Evolutionary conservation across 2,329 filamentous ascomycete genomes (phyloP), one percentile per base, ranked within the genome.

Genomic region (Lizonia empirigonia): DNA sequence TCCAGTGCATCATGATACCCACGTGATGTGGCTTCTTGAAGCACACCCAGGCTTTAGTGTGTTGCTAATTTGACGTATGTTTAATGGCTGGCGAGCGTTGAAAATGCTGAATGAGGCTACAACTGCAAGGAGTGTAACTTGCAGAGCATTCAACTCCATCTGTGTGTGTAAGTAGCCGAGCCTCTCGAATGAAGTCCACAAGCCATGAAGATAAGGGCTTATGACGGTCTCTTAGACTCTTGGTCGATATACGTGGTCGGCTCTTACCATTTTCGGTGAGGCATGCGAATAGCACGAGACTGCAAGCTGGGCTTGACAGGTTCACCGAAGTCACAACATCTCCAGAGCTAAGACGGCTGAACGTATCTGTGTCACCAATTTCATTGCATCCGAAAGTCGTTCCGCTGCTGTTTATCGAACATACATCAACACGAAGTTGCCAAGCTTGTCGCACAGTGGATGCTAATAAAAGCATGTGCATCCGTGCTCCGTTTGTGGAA

Each of bases 381-480:
- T 7, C 35, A 20, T 33, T 46, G 29, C 16, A 7, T 40, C 7
- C 12, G 19, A 39, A 9, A 26, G n/a, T n/a, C 19, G 18, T n/a
- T 10, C 27, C 9, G 33, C 29, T 50, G 39, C 33, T 18, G 33
- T 41, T n/a, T n/a, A n/a, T n/a, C n/a, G 32, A 37, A 16, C 12
- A 12, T 45, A n/a, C 24, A 22, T 9, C 9, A 20, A 36, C 5
- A 22, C 7, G 22, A 19, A 22, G 10, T 6, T 16, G 26, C 23
- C 8, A 23, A 47, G 38, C 38, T 15, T 20, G 26, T 30, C 24
- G 24, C 29, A 30, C 30, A 36, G 41, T 40, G 32, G 35, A 46
- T 44, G 44, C 48, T 51, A 27, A 47, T 35, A 40, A 50, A 50
- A 41, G 45, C 44, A 55, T 52, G 46, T 47, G 42, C 42, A 39